Evolutionary conservation across 345 rosid genomes (phyloP).

Genomic region (Capsella bursapastoris): DNA sequence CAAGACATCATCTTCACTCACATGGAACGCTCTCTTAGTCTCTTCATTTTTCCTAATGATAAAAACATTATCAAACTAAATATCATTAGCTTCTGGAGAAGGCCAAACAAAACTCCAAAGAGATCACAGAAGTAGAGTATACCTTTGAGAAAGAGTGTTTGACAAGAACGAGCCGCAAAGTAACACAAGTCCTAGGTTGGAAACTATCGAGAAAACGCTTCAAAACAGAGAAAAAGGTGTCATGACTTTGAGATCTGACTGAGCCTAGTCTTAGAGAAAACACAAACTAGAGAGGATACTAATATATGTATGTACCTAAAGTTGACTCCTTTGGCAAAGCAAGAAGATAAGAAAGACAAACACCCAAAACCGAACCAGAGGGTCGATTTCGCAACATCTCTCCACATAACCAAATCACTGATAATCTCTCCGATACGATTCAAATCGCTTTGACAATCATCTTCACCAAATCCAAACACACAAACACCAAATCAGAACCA

Average conservation of each 20-base stretch:
- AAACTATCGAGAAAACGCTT: conserved; percentile 71
- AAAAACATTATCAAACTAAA: conserved; percentile 9
- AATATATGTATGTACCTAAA: conserved; percentile 55
- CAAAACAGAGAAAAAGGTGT: conserved; percentile 24
- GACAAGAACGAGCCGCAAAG: conserved; percentile 85
- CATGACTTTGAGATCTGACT: conserved; percentile 6
- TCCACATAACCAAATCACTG: conserved; percentile 80
- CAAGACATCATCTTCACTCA: conserved; percentile 76
- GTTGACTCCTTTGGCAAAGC: conserved; percentile 72
- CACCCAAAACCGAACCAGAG: conserved; percentile 93
- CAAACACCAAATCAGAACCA: background rate
- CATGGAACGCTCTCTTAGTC: conserved; percentile 51
- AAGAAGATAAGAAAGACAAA: conserved; percentile 73
- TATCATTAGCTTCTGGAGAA: background rate
- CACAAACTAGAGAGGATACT: background rate
- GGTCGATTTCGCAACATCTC: conserved; percentile 79
- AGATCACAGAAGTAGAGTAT: background rate
- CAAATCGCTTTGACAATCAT: conserved; percentile 55
- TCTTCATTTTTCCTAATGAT: conserved; percentile 53
- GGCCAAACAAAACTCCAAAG: conserved; percentile 3
- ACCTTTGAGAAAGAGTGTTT: conserved; percentile 78
- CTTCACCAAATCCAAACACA: conserved; percentile 44
- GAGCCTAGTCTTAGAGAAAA: background rate
- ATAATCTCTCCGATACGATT: conserved; percentile 60
- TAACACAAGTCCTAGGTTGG: conserved; percentile 81